Evolutionary conservation across 2,329 filamentous ascomycete genomes (phyloP).

Genomic region (Neodidymelliopsis sp.): DNA sequence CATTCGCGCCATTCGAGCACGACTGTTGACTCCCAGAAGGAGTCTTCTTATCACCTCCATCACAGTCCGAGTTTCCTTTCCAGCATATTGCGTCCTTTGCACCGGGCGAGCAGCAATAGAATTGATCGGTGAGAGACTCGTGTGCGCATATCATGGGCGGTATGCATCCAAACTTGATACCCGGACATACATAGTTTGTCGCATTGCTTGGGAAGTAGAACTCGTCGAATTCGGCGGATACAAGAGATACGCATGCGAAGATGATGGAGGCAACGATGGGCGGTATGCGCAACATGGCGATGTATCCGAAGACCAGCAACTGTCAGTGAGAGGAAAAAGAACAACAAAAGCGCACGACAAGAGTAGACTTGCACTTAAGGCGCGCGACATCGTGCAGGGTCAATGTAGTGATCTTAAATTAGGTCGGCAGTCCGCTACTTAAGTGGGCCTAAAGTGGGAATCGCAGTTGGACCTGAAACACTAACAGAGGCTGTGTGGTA

Average conservation of each 20-base stretch:
- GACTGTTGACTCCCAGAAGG: constrained; percentile 17
- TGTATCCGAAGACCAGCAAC: not conserved
- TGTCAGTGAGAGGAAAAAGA: not conserved
- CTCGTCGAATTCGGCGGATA: constrained; percentile 16
- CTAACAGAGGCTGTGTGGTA: constrained; percentile 9
- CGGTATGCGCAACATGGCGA: constrained; percentile 5
- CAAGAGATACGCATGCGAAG: not conserved
- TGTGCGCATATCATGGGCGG: constrained; percentile 23
- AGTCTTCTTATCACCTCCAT: constrained; percentile 12
- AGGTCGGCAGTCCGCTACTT: constrained; percentile 5
- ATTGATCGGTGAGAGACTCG: constrained; percentile 21
- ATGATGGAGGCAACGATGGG: not conserved
- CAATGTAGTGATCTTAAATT: constrained; percentile 9
- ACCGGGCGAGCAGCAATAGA: constrained; percentile 26
- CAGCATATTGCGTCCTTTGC: constrained; percentile 22
- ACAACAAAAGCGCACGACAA: not conserved
- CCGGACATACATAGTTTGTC: constrained; percentile 18
- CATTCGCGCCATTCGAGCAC: constrained; percentile 15
- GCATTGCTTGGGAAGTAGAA: constrained; percentile 25
- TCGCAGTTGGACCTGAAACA: constrained; percentile 11
- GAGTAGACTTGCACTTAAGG: not conserved
- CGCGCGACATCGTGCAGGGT: constrained; percentile 1
- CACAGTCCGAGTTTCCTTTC: constrained; percentile 10
- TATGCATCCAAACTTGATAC: constrained; percentile 14
- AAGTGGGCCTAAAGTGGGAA: constrained; percentile 10